A percentile compares a stretch with the other conserved stretches of the same genome.
phyloP scores from a whole-genome alignment of 2,329 filamentous ascomycete genomes.

The Paecilomyces dactylethromorphus region DNA sequence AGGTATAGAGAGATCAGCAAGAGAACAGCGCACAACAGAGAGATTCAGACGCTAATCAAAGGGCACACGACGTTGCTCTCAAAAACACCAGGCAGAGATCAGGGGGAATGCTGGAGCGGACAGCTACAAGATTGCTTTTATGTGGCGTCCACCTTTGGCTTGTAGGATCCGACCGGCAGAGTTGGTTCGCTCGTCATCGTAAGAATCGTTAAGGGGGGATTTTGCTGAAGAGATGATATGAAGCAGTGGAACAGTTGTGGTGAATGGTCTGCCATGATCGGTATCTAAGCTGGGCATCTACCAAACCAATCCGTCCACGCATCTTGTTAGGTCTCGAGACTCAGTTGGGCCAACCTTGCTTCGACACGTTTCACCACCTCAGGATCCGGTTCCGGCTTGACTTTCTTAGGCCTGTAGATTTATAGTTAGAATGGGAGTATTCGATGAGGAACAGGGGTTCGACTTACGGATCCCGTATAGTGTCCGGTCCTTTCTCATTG shows the following conservation, averaged over 20 bases:
- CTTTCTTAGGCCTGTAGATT: constrained; percentile 30
- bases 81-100: not conserved
- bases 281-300: not conserved
- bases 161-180: not conserved
- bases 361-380: constrained; percentile 32
- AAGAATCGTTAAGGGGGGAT: not conserved
- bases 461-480: constrained; percentile 37
- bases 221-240: not conserved
- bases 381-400: constrained; percentile 32
- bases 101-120: not conserved
- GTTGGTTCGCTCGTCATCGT: not conserved
- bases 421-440: not conserved
- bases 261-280: not conserved
- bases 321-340: constrained; percentile 3
- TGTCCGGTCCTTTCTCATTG: constrained; percentile 34
- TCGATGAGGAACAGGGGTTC: constrained; percentile 2
- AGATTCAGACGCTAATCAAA: not conserved
- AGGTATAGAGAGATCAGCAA: not conserved
- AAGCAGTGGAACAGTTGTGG: not conserved
- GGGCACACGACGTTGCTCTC: not conserved
- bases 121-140: not conserved
- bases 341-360: constrained; percentile 28
- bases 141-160: not conserved
- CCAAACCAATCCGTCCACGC: not conserved
- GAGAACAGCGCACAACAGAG: not conserved